Conservation (phyloP, 352 stramenopile species). For the Pythium aphanidermatum region DNA sequence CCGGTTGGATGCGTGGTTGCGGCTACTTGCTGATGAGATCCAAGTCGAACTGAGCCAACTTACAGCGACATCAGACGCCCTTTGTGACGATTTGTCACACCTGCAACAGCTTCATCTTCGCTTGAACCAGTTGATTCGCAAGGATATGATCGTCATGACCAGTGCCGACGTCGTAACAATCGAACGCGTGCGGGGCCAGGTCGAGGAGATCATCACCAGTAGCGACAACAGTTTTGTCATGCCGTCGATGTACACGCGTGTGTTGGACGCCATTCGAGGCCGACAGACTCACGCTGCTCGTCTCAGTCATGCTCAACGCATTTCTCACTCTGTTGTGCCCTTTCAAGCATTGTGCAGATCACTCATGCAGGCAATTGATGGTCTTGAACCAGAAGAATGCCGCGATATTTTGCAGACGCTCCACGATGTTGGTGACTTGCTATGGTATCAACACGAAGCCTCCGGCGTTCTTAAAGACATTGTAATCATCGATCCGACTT, state of each 20-base stretch:
- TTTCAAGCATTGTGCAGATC: slow-evolving; percentile 1
- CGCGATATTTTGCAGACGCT: slow-evolving; percentile 6
- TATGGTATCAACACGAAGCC: slow-evolving; percentile 17
- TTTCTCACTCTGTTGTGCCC: background rate
- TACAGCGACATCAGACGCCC: background rate
- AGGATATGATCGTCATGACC: slow-evolving; percentile 10
- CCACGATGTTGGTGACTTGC: slow-evolving; percentile 14
- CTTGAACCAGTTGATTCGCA: slow-evolving; percentile 4
- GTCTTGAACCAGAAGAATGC: slow-evolving; percentile 10
- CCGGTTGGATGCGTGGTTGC: slow-evolving; percentile 4
- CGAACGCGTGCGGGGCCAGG: background rate
- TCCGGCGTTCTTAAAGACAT: slow-evolving; percentile 1
- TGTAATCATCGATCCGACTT: slow-evolving; percentile 15
- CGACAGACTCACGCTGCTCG: background rate
- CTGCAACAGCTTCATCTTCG: too few relatives aligned
- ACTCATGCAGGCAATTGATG: slow-evolving; percentile 10
- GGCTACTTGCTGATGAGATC: too few relatives aligned
- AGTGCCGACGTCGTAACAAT: slow-evolving; percentile 3
- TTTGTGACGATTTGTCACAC: too few relatives aligned
- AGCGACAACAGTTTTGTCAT: slow-evolving; percentile 16
- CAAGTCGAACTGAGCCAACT: too few relatives aligned
- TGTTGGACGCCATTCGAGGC: background rate
- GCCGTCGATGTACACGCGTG: slow-evolving; percentile 8
- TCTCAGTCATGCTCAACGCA: background rate
- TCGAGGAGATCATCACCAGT: slow-evolving; percentile 1